Evolutionary conservation across 2,329 filamentous ascomycete genomes (phyloP), one percentile per base, ranked within the genome.

Genomic region (Fusarium nisikadoi): DNA sequence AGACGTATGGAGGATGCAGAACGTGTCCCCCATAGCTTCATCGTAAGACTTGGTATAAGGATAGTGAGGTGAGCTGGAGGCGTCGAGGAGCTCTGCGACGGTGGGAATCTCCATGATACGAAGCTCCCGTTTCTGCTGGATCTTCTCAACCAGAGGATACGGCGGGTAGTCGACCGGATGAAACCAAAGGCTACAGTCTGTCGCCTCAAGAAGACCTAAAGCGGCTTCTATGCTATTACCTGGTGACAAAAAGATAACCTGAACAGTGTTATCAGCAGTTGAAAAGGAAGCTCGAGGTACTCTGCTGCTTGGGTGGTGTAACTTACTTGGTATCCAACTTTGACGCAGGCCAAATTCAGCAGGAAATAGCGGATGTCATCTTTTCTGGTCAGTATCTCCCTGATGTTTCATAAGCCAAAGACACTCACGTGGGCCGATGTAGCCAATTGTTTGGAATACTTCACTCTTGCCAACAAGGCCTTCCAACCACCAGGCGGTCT

Each of bases 371-470:
- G 46, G 3, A 49, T 33, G 4, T 33, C 46, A 33, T 49, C 46
- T 49, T 33, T 7, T 23, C 11, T 2, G 3, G 2, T 49, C 3
- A 49, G 11, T 6, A 1, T 5, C 25, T 20, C 9, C 1, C 17
- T 9, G 5, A 20, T 7, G 5, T 7, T 6, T 3, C 8, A 10
- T 3, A 7, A 23, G 3, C 0, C 2, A 4, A 3, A 23, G n/a
- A 13, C 5, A 23, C 46, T 7, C 23, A 49, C 29, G 46, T 9
- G n/a, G 46, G 0, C 46, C 46, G 11, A 49, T 33, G 23, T 49
- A 49, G 0, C 46, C 46, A 23, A 49, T 49, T 0, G 16, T 49
- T 6, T 49, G 29, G 3, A 49, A 49, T 1, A 29, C 13, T 13
- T 49, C 29, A 7, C 46, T 49, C n/a, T 23, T 49, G 10, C 29